These are phyloP conservation scores for Halocafeteria seosinensis DNA, from an alignment of 108 stramenopile species.

Conservation along the genomic window DNA sequence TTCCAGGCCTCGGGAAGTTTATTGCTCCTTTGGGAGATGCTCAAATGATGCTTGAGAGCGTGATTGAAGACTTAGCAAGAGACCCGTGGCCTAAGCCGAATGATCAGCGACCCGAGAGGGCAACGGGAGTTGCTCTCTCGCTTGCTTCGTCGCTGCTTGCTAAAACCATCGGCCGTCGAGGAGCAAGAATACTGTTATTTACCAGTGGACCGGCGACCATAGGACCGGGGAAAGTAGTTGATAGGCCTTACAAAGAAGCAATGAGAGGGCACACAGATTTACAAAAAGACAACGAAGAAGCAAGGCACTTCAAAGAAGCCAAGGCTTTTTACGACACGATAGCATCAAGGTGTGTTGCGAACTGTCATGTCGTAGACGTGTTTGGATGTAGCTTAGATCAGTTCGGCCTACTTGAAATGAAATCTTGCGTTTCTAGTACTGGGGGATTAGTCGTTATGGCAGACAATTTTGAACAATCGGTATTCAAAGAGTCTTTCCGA, in stretches of 20 bases:
- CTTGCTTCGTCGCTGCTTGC: slow-evolving; percentile 73
- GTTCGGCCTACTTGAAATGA: slow-evolving; percentile 92
- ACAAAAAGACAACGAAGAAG: slow-evolving; percentile 49
- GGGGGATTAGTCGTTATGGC: slow-evolving; percentile 90
- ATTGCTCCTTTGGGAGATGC: slow-evolving; percentile 78
- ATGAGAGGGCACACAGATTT: slow-evolving; percentile 77
- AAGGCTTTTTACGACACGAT: slow-evolving; percentile 74
- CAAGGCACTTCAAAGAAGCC: slow-evolving; percentile 67
- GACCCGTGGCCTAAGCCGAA: slow-evolving; percentile 86
- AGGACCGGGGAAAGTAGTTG: slow-evolving; percentile 79
- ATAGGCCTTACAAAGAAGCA: slow-evolving; percentile 61
- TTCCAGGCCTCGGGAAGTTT: slow-evolving; percentile 42
- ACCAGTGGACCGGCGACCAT: slow-evolving; percentile 84
- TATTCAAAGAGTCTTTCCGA: slow-evolving; percentile 89
- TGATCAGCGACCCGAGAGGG: slow-evolving; percentile 72
- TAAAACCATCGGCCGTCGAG: slow-evolving; percentile 64
- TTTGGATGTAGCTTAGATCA: slow-evolving; percentile 95
- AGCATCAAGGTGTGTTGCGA: slow-evolving; percentile 40
- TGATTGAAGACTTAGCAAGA: slow-evolving; percentile 80
- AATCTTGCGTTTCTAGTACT: slow-evolving; percentile 66
- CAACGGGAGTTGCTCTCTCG: slow-evolving; percentile 68
- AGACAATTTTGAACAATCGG: slow-evolving; percentile 78
- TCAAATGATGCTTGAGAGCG: slow-evolving; percentile 65
- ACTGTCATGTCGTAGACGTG: slow-evolving; percentile 77
- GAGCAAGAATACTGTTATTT: slow-evolving; percentile 85